A percentile compares a stretch with the other conserved stretches of the same genome.
Evolutionary conservation across 345 rosid species (phyloP).

Genomic region (Eucalyptus erythrocorys): DNA sequence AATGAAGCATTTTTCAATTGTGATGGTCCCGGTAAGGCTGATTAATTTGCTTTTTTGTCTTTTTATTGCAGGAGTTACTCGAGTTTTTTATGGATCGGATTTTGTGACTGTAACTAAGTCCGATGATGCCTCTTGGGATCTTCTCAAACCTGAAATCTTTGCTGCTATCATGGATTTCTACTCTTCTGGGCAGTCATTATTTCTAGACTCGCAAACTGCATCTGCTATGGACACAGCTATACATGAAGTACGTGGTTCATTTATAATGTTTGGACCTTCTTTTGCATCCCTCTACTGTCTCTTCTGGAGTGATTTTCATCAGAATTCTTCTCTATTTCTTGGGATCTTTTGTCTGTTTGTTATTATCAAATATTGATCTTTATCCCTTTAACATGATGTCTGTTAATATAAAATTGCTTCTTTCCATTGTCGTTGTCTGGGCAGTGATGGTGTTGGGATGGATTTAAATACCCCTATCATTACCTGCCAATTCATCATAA

Average conservation of each 20-base stretch:
- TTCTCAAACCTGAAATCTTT: constrained; percentile 82
- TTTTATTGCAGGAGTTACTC: constrained; percentile 41
- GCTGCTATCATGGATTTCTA: constrained; percentile 94
- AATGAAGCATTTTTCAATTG: neutral
- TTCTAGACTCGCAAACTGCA: constrained; percentile 58
- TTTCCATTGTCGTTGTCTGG: neutral
- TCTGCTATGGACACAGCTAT: constrained; percentile 87
- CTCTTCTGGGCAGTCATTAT: constrained; percentile 80
- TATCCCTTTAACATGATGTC: neutral
- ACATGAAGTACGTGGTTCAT: constrained; percentile 35
- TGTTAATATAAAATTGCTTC: neutral
- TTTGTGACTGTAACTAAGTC: constrained; percentile 86
- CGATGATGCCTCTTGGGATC: constrained; percentile 79
- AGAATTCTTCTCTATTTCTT: neutral
- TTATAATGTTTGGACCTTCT: neutral
- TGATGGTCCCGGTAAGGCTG: neutral
- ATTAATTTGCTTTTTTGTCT: neutral
- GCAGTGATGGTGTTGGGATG: neutral
- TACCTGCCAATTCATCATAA: neutral
- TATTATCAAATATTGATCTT: neutral
- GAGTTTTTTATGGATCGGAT: constrained; percentile 92
- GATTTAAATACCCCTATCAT: neutral
- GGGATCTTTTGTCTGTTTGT: neutral
- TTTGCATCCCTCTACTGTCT: neutral
- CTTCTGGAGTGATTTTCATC: neutral